Conservation (phyloP, 2,329 filamentous ascomycete species). For the Dryadomyces quercus-mongolicae region DNA sequence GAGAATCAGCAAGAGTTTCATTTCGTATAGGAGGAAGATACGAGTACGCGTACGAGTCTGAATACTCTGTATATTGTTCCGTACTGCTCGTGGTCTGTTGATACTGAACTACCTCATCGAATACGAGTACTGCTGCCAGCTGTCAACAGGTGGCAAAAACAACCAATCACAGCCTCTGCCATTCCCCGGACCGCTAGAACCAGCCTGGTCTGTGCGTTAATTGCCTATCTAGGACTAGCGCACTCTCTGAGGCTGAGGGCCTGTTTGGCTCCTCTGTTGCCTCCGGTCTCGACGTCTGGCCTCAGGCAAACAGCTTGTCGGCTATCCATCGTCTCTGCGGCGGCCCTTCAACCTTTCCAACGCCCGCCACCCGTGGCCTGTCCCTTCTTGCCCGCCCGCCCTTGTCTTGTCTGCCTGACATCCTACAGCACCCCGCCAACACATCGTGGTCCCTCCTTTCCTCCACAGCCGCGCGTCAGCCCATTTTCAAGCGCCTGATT, state of each 20-base stretch:
- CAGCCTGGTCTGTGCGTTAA: not conserved
- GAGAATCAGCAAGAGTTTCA: no score
- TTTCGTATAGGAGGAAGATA: no score
- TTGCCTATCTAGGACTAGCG: not conserved
- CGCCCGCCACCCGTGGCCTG: not conserved
- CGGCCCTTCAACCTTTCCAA: not conserved
- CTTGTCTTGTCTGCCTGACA: no score
- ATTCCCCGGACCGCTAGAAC: not conserved
- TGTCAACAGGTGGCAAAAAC: not conserved
- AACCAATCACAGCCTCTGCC: not conserved
- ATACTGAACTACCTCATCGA: no score
- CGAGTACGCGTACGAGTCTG: no score
- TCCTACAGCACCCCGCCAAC: no score
- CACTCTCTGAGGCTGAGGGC: not conserved
- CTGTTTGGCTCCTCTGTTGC: not conserved
- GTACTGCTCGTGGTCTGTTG: no score
- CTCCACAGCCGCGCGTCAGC: not conserved
- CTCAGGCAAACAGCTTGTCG: not conserved
- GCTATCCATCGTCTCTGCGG: not conserved
- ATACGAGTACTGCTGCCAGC: no score
- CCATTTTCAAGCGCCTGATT: not conserved
- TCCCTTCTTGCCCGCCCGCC: no score
- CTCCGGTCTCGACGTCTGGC: not conserved
- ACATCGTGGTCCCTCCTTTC: not conserved
- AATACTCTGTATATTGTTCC: no score